These are phyloP conservation scores for Chaetoscypha palmicola DNA, from an alignment of 2,329 filamentous ascomycete genomes.

Conservation along the genomic window DNA sequence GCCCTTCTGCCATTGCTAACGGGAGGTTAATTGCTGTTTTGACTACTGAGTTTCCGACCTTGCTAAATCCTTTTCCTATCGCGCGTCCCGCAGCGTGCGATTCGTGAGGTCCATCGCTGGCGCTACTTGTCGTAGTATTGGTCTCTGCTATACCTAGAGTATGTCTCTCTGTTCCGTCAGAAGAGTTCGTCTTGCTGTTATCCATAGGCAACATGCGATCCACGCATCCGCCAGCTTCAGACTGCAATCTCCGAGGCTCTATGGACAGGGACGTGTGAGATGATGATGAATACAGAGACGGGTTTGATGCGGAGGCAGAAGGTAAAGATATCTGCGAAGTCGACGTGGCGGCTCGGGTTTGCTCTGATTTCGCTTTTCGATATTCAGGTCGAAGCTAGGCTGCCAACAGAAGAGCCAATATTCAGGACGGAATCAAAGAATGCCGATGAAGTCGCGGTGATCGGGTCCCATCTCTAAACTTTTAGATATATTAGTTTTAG, in stretches of 20 bases:
- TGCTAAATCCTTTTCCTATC: constrained; percentile 26
- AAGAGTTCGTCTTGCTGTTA: too few relatives aligned
- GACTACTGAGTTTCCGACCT: constrained; percentile 32
- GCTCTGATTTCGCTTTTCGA: not conserved
- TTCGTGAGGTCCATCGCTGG: too few relatives aligned
- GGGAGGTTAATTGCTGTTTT: constrained; percentile 28
- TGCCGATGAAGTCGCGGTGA: constrained; percentile 13
- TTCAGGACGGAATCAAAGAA: constrained; percentile 10
- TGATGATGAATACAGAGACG: too few relatives aligned
- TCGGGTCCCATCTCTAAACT: constrained; percentile 24
- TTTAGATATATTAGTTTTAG: constrained; percentile 30
- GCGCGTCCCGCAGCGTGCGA: constrained; percentile 9
- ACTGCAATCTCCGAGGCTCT: too few relatives aligned
- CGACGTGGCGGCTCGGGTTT: not conserved
- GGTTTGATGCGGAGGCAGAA: too few relatives aligned
- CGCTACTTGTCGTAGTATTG: not conserved
- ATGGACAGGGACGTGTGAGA: too few relatives aligned
- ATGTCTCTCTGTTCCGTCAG: too few relatives aligned
- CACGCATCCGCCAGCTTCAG: too few relatives aligned
- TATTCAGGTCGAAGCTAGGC: constrained; percentile 1
- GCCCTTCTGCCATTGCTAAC: constrained; percentile 15
- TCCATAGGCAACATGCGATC: too few relatives aligned
- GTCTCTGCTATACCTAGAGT: too few relatives aligned
- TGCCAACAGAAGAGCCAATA: constrained; percentile 3
- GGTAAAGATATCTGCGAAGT: not conserved